Evolutionary conservation across 106 monocot genomes (phyloP), one percentile per base, ranked within the genome.

Genomic region (Dendrobium catenatum): DNA sequence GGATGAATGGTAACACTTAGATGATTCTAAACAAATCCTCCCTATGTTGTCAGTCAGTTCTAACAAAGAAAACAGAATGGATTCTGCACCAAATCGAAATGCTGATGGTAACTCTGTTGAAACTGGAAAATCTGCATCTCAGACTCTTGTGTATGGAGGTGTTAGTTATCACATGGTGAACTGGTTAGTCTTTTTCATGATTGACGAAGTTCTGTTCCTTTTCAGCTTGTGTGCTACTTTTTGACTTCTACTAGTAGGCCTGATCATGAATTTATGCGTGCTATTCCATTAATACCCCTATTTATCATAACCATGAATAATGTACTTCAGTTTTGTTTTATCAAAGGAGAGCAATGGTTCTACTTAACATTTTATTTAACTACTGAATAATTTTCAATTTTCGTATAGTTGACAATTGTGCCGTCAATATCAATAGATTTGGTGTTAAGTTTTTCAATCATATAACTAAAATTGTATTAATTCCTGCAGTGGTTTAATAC

Each of bases 161-260:
- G 88, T 94, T 87, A 93, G 95, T 75, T 98, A 98, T 87, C 95
- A 98, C 85, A 98, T 98, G 98, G 95, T 95, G 89, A 98, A 98
- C 89, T 89, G 98, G 98, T 98, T 76, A 98, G 98, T 89, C 79
- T 78, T 86, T 81, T 89, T 59, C 77, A 42, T 58, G n/a, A 54
- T 74, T n/a, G 31, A 2, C 47, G 20, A 75, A 73, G 37, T 73
- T 47, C n/a, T 51, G 3, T 5, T 42, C 27, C 49, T 70, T 70
- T 80, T 51, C 8, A 42, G 27, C 13, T 80, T 79, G 2, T 4
- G 16, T 46, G 33, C n/a, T 27, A 6, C 49, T 20, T 55, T 55
- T 47, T 83, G 43, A 70, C 37, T 11, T 37, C 5, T 70, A 15
- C 11, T 70, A 70, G 70, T 70, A 37, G 37, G 15, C 13, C 29